phyloP scores from a whole-genome alignment of 768 basidiomycete genomes.

The Rhizopogon vulgaris region DNA sequence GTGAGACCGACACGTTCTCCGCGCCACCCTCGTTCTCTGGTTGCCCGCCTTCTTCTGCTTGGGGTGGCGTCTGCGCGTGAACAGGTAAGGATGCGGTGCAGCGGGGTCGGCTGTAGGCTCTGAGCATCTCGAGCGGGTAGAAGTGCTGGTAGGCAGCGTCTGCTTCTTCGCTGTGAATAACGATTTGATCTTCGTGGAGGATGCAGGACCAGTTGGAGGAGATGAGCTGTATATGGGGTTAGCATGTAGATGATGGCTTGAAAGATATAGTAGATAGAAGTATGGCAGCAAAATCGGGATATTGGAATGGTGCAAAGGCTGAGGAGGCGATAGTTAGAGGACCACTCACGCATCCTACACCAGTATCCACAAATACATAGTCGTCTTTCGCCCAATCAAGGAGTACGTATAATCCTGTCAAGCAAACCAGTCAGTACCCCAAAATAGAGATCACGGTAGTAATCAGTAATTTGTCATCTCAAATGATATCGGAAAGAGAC shows the following conservation, averaged over 20 bases:
- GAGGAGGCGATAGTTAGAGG: not conserved
- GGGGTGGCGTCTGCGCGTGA: slow-evolving; percentile 4
- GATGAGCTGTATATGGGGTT: slow-evolving; percentile 35
- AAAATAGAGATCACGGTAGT: not conserved
- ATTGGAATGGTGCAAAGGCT: not conserved
- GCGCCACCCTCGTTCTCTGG: not conserved
- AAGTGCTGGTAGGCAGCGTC: slow-evolving; percentile 63
- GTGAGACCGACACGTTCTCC: slow-evolving; percentile 4
- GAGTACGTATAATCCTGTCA: slow-evolving; percentile 56
- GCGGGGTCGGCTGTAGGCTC: slow-evolving; percentile 21
- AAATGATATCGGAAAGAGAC: not conserved
- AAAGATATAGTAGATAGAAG: too few relatives aligned
- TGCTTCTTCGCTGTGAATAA: slow-evolving; percentile 69
- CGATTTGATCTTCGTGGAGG: slow-evolving; percentile 57
- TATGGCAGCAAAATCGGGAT: too few relatives aligned
- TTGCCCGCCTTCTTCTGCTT: not conserved
- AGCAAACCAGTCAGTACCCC: slow-evolving; percentile 9
- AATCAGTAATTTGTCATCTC: not conserved
- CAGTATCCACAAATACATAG: slow-evolving; percentile 70
- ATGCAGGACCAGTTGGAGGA: slow-evolving; percentile 80
- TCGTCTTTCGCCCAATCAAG: slow-evolving; percentile 60
- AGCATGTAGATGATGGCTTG: slow-evolving; percentile 2
- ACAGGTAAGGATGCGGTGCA: slow-evolving; percentile 10
- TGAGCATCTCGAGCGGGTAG: slow-evolving; percentile 44
- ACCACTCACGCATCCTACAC: slow-evolving; percentile 61